A percentile compares a stretch with the other conserved stretches of the same genome.
phyloP scores from a whole-genome alignment of 345 rosid species.

The Linum tenue region DNA sequence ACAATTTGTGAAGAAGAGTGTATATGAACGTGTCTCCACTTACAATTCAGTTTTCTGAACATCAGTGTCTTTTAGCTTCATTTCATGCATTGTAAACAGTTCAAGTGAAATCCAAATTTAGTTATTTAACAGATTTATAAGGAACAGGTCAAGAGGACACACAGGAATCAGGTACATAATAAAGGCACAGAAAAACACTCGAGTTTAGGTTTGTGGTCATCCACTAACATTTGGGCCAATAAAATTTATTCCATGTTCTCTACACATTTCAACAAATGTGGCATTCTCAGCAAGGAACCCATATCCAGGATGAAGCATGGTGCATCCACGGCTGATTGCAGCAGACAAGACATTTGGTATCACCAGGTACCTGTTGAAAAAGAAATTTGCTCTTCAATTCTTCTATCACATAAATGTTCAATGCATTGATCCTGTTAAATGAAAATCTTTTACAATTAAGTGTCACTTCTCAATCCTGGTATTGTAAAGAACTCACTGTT shows the following conservation, averaged over 20 bases:
- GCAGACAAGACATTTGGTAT: constrained; percentile 90
- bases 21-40: not conserved
- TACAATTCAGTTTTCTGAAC: no score
- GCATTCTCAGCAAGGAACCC: constrained; percentile 99
- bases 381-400: not conserved
- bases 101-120: no score
- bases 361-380: constrained; percentile 54
- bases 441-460: not conserved
- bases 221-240: constrained; percentile 90
- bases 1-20: not conserved
- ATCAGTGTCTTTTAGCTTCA: no score
- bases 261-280: constrained; percentile 89
- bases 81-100: no score
- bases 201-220: not conserved
- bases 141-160: no score
- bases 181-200: not conserved
- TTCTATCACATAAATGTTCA: not conserved
- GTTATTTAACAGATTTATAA: no score
- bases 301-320: constrained; percentile 99
- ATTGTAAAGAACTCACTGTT: not conserved
- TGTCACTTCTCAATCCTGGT: not conserved
- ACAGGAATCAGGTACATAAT: no score
- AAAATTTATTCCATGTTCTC: constrained; percentile 87
- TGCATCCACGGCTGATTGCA: constrained; percentile 79
- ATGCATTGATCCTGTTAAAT: not conserved